Evolutionary conservation across 2,329 filamentous ascomycete genomes (phyloP).

Genomic region (Exserohilum turcica): DNA sequence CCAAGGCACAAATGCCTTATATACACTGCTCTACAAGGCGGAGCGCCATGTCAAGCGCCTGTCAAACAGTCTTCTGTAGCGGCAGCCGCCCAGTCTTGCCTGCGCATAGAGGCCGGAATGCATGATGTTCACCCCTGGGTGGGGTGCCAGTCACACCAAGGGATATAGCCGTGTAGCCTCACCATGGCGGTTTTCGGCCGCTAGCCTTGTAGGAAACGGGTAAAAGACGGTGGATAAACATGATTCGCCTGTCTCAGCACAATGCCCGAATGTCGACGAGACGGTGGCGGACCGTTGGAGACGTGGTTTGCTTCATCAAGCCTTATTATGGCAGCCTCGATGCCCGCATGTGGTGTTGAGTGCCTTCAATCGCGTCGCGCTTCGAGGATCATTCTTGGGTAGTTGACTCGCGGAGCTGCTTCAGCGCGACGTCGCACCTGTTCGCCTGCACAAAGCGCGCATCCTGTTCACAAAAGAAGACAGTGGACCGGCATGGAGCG

Average conservation of each 20-base stretch:
- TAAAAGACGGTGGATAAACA: neutral
- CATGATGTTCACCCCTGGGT: slow-evolving; percentile 35
- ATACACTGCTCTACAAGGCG: slow-evolving; percentile 28
- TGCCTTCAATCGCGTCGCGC: slow-evolving; percentile 1
- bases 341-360: slow-evolving; percentile 13
- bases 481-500: neutral
- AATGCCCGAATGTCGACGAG: slow-evolving; percentile 22
- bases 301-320: slow-evolving; percentile 35
- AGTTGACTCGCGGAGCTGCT: slow-evolving; percentile 6
- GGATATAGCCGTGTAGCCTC: slow-evolving; percentile 18
- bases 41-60: slow-evolving; percentile 20
- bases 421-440: slow-evolving; percentile 6
- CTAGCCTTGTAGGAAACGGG: slow-evolving; percentile 12
- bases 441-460: slow-evolving; percentile 5
- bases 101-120: slow-evolving; percentile 20
- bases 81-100: slow-evolving; percentile 12
- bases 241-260: slow-evolving; percentile 30
- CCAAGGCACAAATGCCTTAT: slow-evolving; percentile 33
- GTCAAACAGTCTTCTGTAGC: slow-evolving; percentile 17
- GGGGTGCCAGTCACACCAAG: slow-evolving; percentile 12
- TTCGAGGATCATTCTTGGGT: neutral
- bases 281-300: slow-evolving; percentile 37
- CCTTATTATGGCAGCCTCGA: slow-evolving; percentile 15
- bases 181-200: slow-evolving; percentile 7
- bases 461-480: neutral